phyloP scores from a whole-genome alignment of 2,329 filamentous ascomycete species.

The Didymella exigua region DNA sequence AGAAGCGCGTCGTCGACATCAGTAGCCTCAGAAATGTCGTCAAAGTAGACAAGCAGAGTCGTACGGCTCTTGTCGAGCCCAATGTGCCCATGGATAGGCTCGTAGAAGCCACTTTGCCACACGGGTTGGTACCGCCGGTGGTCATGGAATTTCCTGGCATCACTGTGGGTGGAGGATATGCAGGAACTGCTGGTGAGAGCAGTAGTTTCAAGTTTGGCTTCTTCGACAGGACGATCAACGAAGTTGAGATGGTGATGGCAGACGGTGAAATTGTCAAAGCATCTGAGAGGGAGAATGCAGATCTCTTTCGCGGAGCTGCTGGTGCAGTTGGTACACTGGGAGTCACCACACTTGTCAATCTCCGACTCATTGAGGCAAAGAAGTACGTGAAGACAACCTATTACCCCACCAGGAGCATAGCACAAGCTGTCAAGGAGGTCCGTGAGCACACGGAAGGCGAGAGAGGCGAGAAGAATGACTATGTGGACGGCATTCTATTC shows the following conservation, averaged over 20 bases:
- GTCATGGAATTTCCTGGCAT: conserved; percentile 77
- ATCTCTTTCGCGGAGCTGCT: conserved; percentile 69
- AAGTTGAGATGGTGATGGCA: conserved; percentile 69
- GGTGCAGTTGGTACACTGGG: conserved; percentile 71
- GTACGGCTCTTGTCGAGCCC: conserved; percentile 69
- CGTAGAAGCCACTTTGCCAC: conserved; percentile 61
- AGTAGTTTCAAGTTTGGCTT: conserved; percentile 71
- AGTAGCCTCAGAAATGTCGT: conserved; percentile 68
- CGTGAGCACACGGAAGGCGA: conserved; percentile 46
- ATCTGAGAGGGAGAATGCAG: conserved; percentile 60
- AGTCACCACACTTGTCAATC: conserved; percentile 64
- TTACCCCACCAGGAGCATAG: conserved; percentile 50
- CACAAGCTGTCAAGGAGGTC: conserved; percentile 51
- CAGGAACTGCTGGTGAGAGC: conserved; percentile 71
- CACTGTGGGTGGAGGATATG: conserved; percentile 71
- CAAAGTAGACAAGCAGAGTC: conserved; percentile 58
- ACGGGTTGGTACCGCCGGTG: conserved; percentile 66
- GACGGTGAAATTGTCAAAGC: conserved; percentile 63
- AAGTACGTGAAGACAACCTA: conserved; percentile 58
- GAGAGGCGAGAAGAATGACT: conserved; percentile 48
- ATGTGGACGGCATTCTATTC: conserved; percentile 59
- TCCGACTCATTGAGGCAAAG: conserved; percentile 54
- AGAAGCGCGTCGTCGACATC: conserved; percentile 65
- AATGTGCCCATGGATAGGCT: conserved; percentile 72
- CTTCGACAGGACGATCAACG: conserved; percentile 66